Base-by-base conservation (phyloP, 2,329 filamentous ascomycete species). In the Cladosporium sphaerospermum region DNA sequence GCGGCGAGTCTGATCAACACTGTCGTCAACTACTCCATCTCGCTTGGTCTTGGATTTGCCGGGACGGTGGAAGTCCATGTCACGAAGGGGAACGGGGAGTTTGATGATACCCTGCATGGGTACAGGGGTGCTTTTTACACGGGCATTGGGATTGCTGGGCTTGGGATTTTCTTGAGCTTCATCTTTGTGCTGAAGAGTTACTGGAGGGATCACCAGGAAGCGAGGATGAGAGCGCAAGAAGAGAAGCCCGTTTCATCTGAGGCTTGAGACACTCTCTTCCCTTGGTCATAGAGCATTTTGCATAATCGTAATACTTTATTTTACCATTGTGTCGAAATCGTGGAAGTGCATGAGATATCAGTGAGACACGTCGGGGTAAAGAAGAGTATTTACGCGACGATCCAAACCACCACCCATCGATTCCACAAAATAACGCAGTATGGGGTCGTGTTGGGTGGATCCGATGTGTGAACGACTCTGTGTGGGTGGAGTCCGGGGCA, bases 1-100 rank as follows among this genome's bases (percentile, higher is more conserved):
- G 76, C 76, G 2, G 76, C 76, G 0, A 80, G 75, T 19, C 64
- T 87, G 7, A 79, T 86, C 32, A 82, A 78, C 53, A 86, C 83
- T 0, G 73, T 84, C 6, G 79, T 87, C 55, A 86, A 88, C 65
- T 88, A 87, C 62, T 78, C 78, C 54, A 86, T 88, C 36, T 81
- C 80, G 1, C 66, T 87, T 2, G 82, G 81, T 0, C 72, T 88
- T 0, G 85, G 84, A 0, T 77, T 88, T 42, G 83, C 83, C 0
- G 83, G 82, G 0, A 86, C 82, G 0, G 77, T 86, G 6, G 82
- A 86, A 61, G 66, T 68, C 1, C 65, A 78, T 44, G 69, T 78
- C 19, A 72, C 72, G 28, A 55, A 69, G 19, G 72, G 71, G 7
- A 72, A 70, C 0, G 56, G 39, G 8, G 73, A 64, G 0, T 58